Evolutionary conservation across 495 filamentous ascomycete genomes (phyloP).

Genomic region (Talaromyces nanjingensis): DNA sequence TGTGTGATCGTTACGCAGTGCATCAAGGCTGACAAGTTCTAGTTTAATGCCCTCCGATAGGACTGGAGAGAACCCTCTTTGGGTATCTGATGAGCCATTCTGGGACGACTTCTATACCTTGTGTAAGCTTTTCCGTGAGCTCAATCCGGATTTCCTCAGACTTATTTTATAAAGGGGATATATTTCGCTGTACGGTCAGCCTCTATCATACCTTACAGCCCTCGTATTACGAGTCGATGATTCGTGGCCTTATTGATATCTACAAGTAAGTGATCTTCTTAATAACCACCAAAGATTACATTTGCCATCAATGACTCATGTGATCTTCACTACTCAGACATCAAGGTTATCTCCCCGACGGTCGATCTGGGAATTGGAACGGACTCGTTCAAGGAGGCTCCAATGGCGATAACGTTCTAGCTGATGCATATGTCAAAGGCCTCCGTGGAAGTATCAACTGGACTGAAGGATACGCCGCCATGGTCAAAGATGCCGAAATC

Average conservation of each 20-base stretch:
- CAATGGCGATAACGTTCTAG: conserved; percentile 48
- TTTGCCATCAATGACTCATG: background rate
- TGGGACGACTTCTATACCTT: conserved; percentile 53
- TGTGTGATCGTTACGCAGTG: background rate
- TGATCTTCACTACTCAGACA: conserved; percentile 26
- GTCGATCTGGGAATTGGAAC: conserved; percentile 54
- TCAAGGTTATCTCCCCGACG: conserved; percentile 49
- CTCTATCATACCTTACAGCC: conserved; percentile 67
- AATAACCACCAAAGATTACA: background rate
- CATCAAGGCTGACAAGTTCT: background rate
- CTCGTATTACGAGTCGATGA: conserved; percentile 52
- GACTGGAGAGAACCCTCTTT: conserved; percentile 66
- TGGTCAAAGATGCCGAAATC: conserved; percentile 68
- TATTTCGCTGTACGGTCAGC: conserved; percentile 31
- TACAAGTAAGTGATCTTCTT: conserved; percentile 17
- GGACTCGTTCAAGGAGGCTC: conserved; percentile 69
- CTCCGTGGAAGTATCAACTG: conserved; percentile 47
- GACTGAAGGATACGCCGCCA: conserved; percentile 44
- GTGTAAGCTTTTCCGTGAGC: conserved; percentile 17
- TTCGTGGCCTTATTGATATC: conserved; percentile 47
- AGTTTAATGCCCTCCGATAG: conserved; percentile 61
- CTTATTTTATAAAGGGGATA: conserved; percentile 19
- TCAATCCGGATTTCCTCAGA: background rate
- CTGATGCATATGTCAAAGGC: conserved; percentile 31
- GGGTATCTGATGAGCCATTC: conserved; percentile 59